phyloP scores from a whole-genome alignment of 169 alveolate species.

The Cyclospora cayetanensis region DNA sequence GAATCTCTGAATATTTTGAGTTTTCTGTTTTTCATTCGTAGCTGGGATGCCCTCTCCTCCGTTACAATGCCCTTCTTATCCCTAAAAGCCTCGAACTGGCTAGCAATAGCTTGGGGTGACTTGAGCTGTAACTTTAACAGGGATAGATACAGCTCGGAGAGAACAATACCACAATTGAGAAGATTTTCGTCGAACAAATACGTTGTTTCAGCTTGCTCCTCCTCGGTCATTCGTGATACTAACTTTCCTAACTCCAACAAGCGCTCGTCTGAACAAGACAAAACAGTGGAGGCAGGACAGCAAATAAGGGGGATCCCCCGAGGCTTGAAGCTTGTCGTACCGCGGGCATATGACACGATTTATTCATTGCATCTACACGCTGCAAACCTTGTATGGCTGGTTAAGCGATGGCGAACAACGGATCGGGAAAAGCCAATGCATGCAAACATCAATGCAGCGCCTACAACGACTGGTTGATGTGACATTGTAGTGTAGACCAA shows the following conservation, averaged over 20 bases:
- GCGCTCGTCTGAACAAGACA: background rate
- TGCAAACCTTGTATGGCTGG: no score
- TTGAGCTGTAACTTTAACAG: conserved; percentile 74
- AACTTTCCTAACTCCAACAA: background rate
- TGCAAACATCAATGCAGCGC: no score
- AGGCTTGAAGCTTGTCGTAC: no score
- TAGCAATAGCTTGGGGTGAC: background rate
- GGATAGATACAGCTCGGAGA: conserved; percentile 76
- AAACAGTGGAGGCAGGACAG: background rate
- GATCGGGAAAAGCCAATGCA: no score
- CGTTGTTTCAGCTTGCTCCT: conserved; percentile 72
- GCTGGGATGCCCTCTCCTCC: background rate
- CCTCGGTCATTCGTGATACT: conserved; percentile 54
- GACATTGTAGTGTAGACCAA: no score
- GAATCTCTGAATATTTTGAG: background rate
- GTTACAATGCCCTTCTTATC: background rate
- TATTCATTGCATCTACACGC: no score
- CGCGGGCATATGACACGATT: no score
- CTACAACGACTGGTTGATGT: no score
- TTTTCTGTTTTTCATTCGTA: background rate
- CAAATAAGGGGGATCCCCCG: no score
- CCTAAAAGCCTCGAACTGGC: conserved; percentile 17
- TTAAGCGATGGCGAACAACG: no score
- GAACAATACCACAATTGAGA: conserved; percentile 50
- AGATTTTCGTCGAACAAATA: conserved; percentile 75